phyloP scores from a whole-genome alignment of 352 stramenopile species.

The Phytophthora hybrid region DNA sequence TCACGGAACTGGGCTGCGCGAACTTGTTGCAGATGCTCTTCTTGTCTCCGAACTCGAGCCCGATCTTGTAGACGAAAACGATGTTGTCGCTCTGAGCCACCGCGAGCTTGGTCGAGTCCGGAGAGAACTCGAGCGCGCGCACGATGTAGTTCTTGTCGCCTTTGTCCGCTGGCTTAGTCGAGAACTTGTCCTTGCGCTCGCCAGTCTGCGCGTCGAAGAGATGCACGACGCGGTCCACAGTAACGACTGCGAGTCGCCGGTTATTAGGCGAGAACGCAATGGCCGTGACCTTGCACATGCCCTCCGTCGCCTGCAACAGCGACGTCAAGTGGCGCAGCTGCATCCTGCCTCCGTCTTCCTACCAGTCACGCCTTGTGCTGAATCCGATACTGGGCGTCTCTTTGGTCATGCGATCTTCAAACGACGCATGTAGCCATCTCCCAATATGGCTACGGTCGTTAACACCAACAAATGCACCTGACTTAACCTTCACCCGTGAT shows the following conservation, averaged over 20 bases:
- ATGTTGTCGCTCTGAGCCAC: conserved; percentile 97
- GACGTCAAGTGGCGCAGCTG: conserved; percentile 94
- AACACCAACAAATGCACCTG: not conserved
- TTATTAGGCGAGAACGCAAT: conserved; percentile 95
- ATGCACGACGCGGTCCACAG: conserved; percentile 93
- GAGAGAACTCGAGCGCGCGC: conserved; percentile 91
- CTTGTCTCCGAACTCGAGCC: conserved; percentile 94
- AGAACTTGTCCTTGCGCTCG: conserved; percentile 96
- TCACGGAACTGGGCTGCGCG: conserved; percentile 83
- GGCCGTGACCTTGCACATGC: conserved; percentile 93
- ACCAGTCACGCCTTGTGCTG: not conserved
- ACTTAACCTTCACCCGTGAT: not conserved
- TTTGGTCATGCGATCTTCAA: conserved; percentile 45
- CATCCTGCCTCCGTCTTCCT: conserved; percentile 55
- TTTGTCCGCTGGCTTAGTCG: conserved; percentile 95
- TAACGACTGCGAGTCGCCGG: conserved; percentile 92
- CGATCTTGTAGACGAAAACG: conserved; percentile 97
- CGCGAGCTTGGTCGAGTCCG: conserved; percentile 94
- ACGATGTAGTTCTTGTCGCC: conserved; percentile 96
- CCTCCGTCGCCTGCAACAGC: conserved; percentile 90
- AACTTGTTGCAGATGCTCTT: conserved; percentile 98
- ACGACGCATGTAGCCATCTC: conserved; percentile 44
- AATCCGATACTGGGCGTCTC: conserved; percentile 8
- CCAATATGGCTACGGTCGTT: conserved; percentile 19
- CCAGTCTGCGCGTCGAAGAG: conserved; percentile 94